A percentile compares a stretch with the other conserved stretches of the same genome.
phyloP scores from a whole-genome alignment of 305 asterid genomes.

The Fraxinus greggii region DNA sequence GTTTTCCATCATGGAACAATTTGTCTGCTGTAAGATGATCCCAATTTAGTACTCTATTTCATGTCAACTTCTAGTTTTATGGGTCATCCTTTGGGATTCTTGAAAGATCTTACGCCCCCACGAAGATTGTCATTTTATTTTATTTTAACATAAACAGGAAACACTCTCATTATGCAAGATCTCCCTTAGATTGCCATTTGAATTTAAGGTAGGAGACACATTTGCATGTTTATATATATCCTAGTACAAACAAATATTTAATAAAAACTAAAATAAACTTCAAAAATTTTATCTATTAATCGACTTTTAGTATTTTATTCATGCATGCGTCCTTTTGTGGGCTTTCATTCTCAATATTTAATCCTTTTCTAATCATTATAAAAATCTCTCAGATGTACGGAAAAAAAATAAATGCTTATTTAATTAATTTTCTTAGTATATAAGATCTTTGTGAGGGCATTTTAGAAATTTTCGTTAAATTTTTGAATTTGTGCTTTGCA shows the following conservation, averaged over 20 bases:
- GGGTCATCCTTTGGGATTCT: neutral
- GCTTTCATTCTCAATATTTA: neutral
- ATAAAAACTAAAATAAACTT: neutral
- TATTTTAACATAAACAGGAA: neutral
- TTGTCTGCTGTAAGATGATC: slow-evolving; percentile 1
- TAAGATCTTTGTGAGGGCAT: slow-evolving; percentile 34
- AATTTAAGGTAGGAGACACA: neutral
- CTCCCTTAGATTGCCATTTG: neutral
- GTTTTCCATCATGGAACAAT: neutral
- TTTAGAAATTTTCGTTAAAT: slow-evolving; percentile 32
- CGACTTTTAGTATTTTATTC: neutral
- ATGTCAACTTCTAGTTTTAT: neutral
- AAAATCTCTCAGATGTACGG: neutral
- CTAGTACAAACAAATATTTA: neutral
- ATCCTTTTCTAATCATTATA: neutral
- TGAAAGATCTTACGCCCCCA: slow-evolving; percentile 10
- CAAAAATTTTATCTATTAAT: neutral
- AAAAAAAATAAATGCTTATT: neutral
- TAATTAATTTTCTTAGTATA: neutral
- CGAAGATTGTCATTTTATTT: neutral
- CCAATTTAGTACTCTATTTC: slow-evolving; percentile 3
- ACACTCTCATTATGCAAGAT: neutral
- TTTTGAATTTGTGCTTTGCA: slow-evolving; percentile 36
- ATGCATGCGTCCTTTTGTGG: neutral
- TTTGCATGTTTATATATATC: neutral